Percentiles rank a stretch among this genome's conserved stretches.
phyloP scores from a whole-genome alignment of 805 yeast genomes.

The Metschnikowia santaceciliae region DNA sequence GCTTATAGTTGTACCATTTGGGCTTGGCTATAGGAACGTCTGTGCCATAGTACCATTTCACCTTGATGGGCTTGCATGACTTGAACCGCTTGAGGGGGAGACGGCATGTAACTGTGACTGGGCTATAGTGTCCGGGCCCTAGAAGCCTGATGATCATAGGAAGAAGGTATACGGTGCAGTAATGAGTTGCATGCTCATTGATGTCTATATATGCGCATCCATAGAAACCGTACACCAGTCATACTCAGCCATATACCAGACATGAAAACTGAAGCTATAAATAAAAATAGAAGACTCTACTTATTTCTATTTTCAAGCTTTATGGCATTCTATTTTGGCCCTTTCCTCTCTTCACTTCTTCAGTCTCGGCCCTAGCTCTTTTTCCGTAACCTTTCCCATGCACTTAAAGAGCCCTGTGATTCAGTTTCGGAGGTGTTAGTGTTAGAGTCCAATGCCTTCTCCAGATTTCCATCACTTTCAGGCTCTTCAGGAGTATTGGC shows the following conservation, averaged over 20 bases:
- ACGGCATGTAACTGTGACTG: not conserved
- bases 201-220: not conserved
- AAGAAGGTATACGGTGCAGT: not conserved
- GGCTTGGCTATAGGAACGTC: slow-evolving; percentile 75
- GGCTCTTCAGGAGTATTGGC: slow-evolving; percentile 2
- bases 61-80: slow-evolving; percentile 12
- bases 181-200: not conserved
- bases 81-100: not conserved
- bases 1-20: slow-evolving; percentile 48
- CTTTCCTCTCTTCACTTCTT: no score
- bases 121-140: not conserved
- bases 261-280: no score
- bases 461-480: not conserved
- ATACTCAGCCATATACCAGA: not conserved
- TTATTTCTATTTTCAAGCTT: not conserved
- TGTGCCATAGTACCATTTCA: slow-evolving; percentile 79
- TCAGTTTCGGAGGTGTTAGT: not conserved
- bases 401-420: slow-evolving; percentile 7
- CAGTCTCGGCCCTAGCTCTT: not conserved
- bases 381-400: slow-evolving; percentile 17
- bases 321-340: not conserved
- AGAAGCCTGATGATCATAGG: not conserved
- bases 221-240: no score
- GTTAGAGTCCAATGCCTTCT: not conserved
- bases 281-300: no score